A percentile compares a stretch with the other conserved stretches of the same genome.
phyloP scores from a whole-genome alignment of 1,284 basidiomycete genomes.

The Ustilago hordei region DNA sequence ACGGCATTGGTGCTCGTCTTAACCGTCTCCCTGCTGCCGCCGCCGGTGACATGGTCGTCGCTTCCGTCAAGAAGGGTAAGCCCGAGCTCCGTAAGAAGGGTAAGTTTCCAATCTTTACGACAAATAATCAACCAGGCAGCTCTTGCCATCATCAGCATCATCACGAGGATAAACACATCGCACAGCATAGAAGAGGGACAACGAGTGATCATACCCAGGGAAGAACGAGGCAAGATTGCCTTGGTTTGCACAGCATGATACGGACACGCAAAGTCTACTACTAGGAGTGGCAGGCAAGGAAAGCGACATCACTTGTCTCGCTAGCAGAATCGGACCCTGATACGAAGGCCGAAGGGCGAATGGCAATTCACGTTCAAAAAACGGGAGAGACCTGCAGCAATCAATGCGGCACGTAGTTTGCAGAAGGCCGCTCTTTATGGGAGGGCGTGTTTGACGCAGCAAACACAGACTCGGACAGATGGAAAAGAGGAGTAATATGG shows the following conservation, averaged over 20 bases:
- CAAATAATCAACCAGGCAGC: slow-evolving; percentile 2
- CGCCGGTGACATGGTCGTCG: slow-evolving; percentile 99
- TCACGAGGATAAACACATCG: not conserved
- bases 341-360: no score
- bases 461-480: not conserved
- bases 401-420: no score
- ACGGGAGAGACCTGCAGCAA: no score
- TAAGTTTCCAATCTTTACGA: slow-evolving; percentile 72
- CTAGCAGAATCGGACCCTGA: no score
- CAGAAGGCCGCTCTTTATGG: no score
- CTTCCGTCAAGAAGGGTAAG: slow-evolving; percentile 99
- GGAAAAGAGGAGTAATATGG: not conserved
- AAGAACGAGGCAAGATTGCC: no score
- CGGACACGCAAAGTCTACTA: no score
- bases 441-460: no score
- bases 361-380: no score
- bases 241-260: no score
- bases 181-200: not conserved
- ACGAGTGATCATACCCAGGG: not conserved
- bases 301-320: no score
- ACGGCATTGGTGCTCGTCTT: slow-evolving; percentile 92
- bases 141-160: slow-evolving; percentile 14
- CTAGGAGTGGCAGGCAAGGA: no score
- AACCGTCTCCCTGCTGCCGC: slow-evolving; percentile 98
- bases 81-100: slow-evolving; percentile 99